Evolutionary conservation across 1,284 basidiomycete genomes (phyloP).

Genomic region (Pisolithus thermaeus): DNA sequence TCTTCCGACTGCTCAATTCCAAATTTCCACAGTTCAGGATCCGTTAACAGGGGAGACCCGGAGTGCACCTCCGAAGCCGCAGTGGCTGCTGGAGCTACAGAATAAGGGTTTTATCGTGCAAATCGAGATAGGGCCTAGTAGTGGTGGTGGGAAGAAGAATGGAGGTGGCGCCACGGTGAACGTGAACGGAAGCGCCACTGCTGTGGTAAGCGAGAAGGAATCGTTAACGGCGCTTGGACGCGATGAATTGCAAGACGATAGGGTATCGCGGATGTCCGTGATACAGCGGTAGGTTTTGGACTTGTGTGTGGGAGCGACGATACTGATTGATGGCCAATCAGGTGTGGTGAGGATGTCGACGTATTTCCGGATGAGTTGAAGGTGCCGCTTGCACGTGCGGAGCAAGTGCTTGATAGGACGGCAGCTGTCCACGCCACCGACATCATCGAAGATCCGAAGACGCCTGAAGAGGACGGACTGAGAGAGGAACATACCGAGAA

Average conservation of each 20-base stretch:
- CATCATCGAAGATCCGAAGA: slow-evolving; percentile 25
- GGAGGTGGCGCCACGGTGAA: slow-evolving; percentile 32
- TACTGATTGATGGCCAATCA: slow-evolving; percentile 9
- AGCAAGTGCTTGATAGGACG: slow-evolving; percentile 45
- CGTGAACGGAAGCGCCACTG: slow-evolving; percentile 51
- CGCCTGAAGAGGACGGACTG: slow-evolving; percentile 25
- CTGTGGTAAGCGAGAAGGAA: slow-evolving; percentile 71
- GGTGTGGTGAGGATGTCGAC: slow-evolving; percentile 31
- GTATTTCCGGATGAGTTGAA: slow-evolving; percentile 56
- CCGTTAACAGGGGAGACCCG: slow-evolving; percentile 73
- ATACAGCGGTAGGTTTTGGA: slow-evolving; percentile 48
- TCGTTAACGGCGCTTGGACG: slow-evolving; percentile 59
- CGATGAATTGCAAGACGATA: slow-evolving; percentile 68
- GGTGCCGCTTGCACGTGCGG: slow-evolving; percentile 58
- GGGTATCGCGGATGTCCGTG: slow-evolving; percentile 54
- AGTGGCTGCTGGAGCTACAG: slow-evolving; percentile 70
- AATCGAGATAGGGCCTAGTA: slow-evolving; percentile 46
- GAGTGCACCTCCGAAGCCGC: slow-evolving; percentile 60
- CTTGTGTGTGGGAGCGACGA: neutral
- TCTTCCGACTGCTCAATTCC: slow-evolving; percentile 79
- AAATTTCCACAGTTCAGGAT: slow-evolving; percentile 70
- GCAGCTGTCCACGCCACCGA: slow-evolving; percentile 12
- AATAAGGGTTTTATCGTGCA: slow-evolving; percentile 62
- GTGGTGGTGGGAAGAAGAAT: slow-evolving; percentile 23
- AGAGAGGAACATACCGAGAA: slow-evolving; percentile 18